Evolutionary conservation across 345 rosid genomes (phyloP).

Genomic region (Kernera saxatilis): DNA sequence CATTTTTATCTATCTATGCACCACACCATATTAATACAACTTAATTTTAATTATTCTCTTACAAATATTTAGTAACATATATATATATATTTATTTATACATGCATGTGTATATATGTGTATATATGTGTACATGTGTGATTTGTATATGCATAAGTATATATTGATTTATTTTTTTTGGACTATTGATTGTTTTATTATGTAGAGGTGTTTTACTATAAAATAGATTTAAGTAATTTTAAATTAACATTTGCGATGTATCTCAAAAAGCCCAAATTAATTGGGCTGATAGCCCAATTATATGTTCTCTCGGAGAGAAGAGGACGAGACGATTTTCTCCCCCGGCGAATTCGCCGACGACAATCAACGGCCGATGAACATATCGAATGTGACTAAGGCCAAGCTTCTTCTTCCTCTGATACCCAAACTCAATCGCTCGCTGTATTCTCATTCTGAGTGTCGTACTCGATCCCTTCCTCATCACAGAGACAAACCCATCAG

Average conservation of each 20-base stretch:
- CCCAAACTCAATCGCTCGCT: slow-evolving; percentile 5
- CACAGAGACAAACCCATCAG: slow-evolving; percentile 33
- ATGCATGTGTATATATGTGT: background rate
- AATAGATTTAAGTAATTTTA: too few species aligned
- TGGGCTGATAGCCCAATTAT: background rate
- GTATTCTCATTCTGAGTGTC: slow-evolving; percentile 24
- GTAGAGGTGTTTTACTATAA: too few species aligned
- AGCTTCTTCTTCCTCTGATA: slow-evolving; percentile 14
- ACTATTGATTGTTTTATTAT: too few species aligned
- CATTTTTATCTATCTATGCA: slow-evolving; percentile 28
- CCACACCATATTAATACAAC: slow-evolving; percentile 2
- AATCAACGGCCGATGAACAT: slow-evolving; percentile 38
- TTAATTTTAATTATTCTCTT: background rate
- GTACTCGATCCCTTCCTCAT: slow-evolving; percentile 41
- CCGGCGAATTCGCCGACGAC: slow-evolving; percentile 10
- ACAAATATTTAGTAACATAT: background rate
- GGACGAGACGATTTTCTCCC: background rate
- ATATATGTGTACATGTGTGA: background rate
- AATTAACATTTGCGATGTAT: background rate
- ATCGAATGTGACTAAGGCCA: slow-evolving; percentile 21
- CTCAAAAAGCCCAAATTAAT: background rate
- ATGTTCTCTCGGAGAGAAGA: background rate
- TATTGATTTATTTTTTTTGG: too few species aligned
- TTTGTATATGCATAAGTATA: background rate
- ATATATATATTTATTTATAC: background rate